Conservation (phyloP, 306 rosid species). For the Spatholobus suberectus region DNA sequence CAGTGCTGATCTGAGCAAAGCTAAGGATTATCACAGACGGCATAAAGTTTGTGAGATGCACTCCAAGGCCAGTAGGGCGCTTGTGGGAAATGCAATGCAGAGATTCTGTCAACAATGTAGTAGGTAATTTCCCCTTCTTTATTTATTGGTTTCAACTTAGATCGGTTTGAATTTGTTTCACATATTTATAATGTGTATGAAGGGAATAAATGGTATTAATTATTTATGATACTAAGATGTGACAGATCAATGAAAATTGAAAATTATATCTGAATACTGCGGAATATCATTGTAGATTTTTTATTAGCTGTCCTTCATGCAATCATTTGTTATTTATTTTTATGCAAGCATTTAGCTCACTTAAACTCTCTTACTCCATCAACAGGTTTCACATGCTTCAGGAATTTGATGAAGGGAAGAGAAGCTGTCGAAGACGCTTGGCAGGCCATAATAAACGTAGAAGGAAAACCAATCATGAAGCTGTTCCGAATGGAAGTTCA, state of each 20-base stretch:
- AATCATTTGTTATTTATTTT: neutral
- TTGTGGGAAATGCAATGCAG: slow-evolving; percentile 80
- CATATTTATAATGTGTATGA: neutral
- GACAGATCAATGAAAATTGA: neutral
- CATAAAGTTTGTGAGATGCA: slow-evolving; percentile 95
- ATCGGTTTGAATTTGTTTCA: slow-evolving; percentile 12
- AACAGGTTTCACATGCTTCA: slow-evolving; percentile 65
- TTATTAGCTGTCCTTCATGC: neutral
- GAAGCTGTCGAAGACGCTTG: slow-evolving; percentile 73
- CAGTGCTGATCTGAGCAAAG: slow-evolving; percentile 77
- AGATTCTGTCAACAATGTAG: slow-evolving; percentile 98
- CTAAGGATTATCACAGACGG: slow-evolving; percentile 85
- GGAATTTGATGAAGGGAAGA: slow-evolving; percentile 73
- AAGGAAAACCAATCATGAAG: slow-evolving; percentile 59
- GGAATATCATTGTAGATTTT: neutral
- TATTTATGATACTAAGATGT: neutral
- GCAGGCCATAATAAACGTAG: slow-evolving; percentile 69
- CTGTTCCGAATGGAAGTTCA: slow-evolving; percentile 57
- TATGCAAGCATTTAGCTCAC: no score
- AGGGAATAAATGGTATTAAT: slow-evolving; percentile 17
- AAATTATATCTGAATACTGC: neutral
- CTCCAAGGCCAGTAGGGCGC: slow-evolving; percentile 85
- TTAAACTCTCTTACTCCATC: slow-evolving; percentile 15
- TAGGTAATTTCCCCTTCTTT: slow-evolving; percentile 56
- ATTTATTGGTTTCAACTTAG: neutral